phyloP scores from a whole-genome alignment of 2,329 filamentous ascomycete species.

The Hypocrella siamensis region DNA sequence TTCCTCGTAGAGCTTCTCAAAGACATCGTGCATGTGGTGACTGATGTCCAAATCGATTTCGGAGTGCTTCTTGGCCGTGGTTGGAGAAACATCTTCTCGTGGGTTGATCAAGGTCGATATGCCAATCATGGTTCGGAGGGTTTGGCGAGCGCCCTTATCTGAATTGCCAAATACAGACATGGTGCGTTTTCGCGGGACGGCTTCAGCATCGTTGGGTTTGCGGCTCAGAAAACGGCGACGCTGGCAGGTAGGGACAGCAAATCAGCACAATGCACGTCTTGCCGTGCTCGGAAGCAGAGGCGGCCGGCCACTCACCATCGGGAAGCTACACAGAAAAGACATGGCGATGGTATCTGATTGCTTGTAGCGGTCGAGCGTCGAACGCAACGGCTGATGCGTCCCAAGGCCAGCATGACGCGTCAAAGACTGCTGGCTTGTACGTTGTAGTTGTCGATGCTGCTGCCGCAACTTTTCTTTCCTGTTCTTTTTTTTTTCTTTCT shows the following conservation, averaged over 20 bases:
- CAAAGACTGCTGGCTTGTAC: too few relatives aligned
- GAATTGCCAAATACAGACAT: conserved; percentile 23
- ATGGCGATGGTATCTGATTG: too few relatives aligned
- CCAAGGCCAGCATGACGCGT: too few relatives aligned
- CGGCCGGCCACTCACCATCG: neutral
- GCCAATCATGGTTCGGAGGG: conserved; percentile 18
- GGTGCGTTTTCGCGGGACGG: conserved; percentile 17
- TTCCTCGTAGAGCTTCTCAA: conserved; percentile 30
- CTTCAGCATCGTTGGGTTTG: conserved; percentile 4
- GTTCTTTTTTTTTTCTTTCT: too few relatives aligned
- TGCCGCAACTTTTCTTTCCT: too few relatives aligned
- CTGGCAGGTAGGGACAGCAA: conserved; percentile 1
- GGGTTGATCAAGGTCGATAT: conserved; percentile 13
- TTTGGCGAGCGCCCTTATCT: conserved; percentile 13
- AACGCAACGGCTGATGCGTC: too few relatives aligned
- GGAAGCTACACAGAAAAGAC: neutral
- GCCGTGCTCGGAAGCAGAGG: neutral
- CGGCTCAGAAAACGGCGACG: conserved; percentile 7
- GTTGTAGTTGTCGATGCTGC: too few relatives aligned
- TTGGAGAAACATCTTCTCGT: conserved; percentile 11
- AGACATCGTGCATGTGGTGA: conserved; percentile 29
- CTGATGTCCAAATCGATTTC: conserved; percentile 25
- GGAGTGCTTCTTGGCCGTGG: conserved; percentile 7
- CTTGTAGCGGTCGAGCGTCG: too few relatives aligned
- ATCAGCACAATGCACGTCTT: too few relatives aligned